Conservation (phyloP, 1,284 basidiomycete species). For the Calocybe gambosa region DNA sequence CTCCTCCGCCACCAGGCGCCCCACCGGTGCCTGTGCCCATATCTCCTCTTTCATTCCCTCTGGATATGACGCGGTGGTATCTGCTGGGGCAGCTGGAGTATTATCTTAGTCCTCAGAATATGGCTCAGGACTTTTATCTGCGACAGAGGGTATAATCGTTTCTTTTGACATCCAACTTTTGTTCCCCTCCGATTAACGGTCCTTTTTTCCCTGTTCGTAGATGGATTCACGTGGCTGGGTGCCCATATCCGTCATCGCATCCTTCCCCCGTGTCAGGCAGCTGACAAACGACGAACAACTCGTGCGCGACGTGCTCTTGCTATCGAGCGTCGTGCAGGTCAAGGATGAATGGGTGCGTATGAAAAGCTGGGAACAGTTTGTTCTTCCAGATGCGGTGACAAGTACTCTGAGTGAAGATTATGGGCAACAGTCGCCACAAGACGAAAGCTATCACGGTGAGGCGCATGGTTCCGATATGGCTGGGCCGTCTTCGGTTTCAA, state of each 20-base stretch:
- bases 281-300: too few species aligned
- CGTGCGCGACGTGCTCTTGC: conserved; percentile 65
- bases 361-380: conserved; percentile 59
- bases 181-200: too few species aligned
- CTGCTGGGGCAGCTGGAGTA: conserved; percentile 84
- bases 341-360: too few species aligned
- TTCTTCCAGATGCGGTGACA: conserved; percentile 61
- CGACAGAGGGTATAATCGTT: conserved; percentile 65
- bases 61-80: too few species aligned
- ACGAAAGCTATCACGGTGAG: too few species aligned
- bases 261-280: conserved; percentile 79
- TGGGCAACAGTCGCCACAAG: background rate
- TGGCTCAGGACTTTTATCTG: conserved; percentile 79
- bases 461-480: too few species aligned
- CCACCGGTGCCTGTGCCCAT: conserved; percentile 51
- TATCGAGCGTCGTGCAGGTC: conserved; percentile 74
- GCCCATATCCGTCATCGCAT: conserved; percentile 71
- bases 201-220: conserved; percentile 38
- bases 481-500: too few species aligned
- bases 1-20: conserved; percentile 13
- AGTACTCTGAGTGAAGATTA: conserved; percentile 34
- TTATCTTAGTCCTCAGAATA: conserved; percentile 83
- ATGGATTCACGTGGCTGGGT: conserved; percentile 92
- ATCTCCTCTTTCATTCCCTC: conserved; percentile 15
- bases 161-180: conserved; percentile 1